Percentiles rank a stretch among this genome's conserved stretches.
These are phyloP conservation scores for Elsinoe perseae DNA, from an alignment of 2,329 filamentous ascomycete genomes.

Conservation along the genomic window DNA sequence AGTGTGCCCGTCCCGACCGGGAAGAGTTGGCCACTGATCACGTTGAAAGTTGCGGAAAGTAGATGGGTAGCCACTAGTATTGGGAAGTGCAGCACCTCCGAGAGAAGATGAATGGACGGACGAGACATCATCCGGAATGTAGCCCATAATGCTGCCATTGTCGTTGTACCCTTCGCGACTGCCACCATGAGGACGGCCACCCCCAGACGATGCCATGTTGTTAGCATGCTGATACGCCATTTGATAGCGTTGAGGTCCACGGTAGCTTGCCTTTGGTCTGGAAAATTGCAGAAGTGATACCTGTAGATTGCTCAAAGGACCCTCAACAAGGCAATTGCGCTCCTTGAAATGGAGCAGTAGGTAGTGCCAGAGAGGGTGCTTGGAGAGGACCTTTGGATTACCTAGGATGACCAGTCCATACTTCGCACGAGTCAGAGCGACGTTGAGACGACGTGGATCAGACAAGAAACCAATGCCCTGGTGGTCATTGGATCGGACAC, in stretches of 20 bases:
- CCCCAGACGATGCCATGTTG: constrained; percentile 48
- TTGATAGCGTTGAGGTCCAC: constrained; percentile 78
- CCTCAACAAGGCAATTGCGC: constrained; percentile 89
- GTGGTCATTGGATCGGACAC: constrained; percentile 96
- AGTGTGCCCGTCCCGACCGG: constrained; percentile 53
- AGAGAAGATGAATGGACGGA: constrained; percentile 91
- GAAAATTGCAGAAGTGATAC: constrained; percentile 91
- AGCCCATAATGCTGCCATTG: constrained; percentile 82
- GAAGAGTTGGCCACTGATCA: constrained; percentile 77
- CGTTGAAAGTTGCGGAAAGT: constrained; percentile 87
- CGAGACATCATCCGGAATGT: constrained; percentile 94
- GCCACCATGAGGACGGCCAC: constrained; percentile 40
- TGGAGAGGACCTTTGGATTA: constrained; percentile 94
- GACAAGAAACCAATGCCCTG: constrained; percentile 98
- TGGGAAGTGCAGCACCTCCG: constrained; percentile 54
- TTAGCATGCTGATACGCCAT: constrained; percentile 64
- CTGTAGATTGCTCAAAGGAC: constrained; percentile 90
- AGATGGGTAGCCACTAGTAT: constrained; percentile 64
- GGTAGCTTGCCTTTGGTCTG: constrained; percentile 84
- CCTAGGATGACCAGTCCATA: constrained; percentile 94
- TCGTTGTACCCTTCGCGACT: constrained; percentile 52
- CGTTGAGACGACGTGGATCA: constrained; percentile 92
- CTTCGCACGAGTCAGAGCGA: constrained; percentile 92
- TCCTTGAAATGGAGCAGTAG: constrained; percentile 95
- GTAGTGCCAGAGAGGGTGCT: constrained; percentile 97